Conservation (phyloP, 192 early-diverging fungal genomes). For the Rhizophagus prolifer region DNA sequence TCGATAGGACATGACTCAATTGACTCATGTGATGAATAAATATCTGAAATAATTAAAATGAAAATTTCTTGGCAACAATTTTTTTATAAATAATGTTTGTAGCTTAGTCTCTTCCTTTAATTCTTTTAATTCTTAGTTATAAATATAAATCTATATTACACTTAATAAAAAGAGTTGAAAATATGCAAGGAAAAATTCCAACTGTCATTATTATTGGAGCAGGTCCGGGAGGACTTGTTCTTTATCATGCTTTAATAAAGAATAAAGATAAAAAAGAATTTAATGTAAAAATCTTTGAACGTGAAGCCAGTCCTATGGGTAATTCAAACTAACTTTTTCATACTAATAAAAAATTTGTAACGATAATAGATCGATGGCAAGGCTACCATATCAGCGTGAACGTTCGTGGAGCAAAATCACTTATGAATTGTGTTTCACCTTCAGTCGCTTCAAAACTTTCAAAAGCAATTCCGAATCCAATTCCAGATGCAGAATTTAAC, state of each 20-base stretch:
- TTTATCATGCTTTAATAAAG: not conserved
- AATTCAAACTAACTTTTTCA: too few species aligned
- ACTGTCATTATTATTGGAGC: slow-evolving; percentile 8
- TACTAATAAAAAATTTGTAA: too few species aligned
- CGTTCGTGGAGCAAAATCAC: not conserved
- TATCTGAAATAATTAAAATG: too few species aligned
- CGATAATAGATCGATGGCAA: slow-evolving; percentile 14
- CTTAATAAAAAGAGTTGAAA: too few species aligned
- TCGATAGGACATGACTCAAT: too few species aligned
- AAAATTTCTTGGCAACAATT: too few species aligned
- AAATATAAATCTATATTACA: too few species aligned
- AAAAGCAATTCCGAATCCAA: not conserved
- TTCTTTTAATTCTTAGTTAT: too few species aligned
- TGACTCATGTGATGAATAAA: too few species aligned
- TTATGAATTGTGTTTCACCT: not conserved
- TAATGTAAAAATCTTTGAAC: slow-evolving; percentile 13
- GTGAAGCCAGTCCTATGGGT: slow-evolving; percentile 7
- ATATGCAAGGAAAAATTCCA: not conserved
- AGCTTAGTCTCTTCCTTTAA: too few species aligned
- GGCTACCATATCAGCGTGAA: not conserved
- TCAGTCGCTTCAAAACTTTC: not conserved
- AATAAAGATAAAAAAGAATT: slow-evolving; percentile 9
- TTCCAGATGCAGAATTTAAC: not conserved
- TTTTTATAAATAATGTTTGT: too few species aligned
- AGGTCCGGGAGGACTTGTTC: not conserved